A percentile compares a stretch with the other conserved stretches of the same genome.
phyloP scores from a whole-genome alignment of 352 stramenopile species.

The Phytopythium cucurbitacearum region DNA sequence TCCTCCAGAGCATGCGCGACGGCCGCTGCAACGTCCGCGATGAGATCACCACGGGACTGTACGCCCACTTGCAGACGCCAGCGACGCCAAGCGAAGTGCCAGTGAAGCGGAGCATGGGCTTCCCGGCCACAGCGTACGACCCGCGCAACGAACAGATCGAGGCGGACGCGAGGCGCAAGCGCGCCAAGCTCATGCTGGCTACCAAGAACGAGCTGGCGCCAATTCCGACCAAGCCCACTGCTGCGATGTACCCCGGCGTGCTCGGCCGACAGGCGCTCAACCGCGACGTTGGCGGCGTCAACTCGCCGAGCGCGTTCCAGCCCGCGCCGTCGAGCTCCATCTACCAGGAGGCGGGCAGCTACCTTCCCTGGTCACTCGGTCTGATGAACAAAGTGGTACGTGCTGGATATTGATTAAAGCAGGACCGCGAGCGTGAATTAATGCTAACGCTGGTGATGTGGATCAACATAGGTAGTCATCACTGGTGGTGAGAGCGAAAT shows the following conservation, averaged over 20 bases:
- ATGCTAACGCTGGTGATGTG: background rate
- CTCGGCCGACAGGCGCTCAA: slow-evolving; percentile 16
- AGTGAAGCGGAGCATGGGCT: slow-evolving; percentile 20
- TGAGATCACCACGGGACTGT: slow-evolving; percentile 61
- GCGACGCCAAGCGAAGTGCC: slow-evolving; percentile 3
- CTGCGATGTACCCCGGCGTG: slow-evolving; percentile 20
- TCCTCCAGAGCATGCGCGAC: slow-evolving; percentile 71
- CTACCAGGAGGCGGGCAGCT: too few relatives aligned
- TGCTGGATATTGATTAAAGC: background rate
- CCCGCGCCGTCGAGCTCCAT: too few relatives aligned
- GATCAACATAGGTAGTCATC: slow-evolving; percentile 40
- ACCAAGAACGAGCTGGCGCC: background rate
- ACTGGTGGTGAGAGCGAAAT: slow-evolving; percentile 49
- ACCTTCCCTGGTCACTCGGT: background rate
- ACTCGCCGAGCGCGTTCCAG: background rate
- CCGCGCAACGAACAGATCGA: slow-evolving; percentile 21
- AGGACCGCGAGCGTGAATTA: background rate
- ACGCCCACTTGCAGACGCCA: slow-evolving; percentile 38
- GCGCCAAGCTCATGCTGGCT: slow-evolving; percentile 10
- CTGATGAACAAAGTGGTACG: slow-evolving; percentile 4
- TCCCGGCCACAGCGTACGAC: background rate
- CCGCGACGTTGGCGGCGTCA: slow-evolving; percentile 3
- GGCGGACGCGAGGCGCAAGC: slow-evolving; percentile 19
- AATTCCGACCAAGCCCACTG: background rate
- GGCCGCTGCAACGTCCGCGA: slow-evolving; percentile 61